Conservation (phyloP, 768 basidiomycete genomes). For the Hericium alpestre region DNA sequence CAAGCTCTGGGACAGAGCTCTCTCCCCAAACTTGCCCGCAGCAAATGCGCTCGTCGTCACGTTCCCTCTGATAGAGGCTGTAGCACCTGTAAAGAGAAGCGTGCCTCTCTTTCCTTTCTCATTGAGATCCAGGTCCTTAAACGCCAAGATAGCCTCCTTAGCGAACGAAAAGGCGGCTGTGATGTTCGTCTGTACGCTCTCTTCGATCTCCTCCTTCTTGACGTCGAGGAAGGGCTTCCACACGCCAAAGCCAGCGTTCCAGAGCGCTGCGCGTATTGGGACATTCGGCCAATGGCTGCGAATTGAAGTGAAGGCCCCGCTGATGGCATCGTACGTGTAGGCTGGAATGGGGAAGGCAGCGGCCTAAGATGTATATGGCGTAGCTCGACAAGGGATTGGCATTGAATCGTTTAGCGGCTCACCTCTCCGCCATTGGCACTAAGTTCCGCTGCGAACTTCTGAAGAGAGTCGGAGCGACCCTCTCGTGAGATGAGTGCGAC, state of each 20-base stretch:
- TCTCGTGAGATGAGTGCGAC: conserved; percentile 31
- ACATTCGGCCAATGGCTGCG: conserved; percentile 20
- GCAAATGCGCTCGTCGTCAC: conserved; percentile 28
- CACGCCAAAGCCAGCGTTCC: conserved; percentile 26
- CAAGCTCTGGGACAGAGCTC: conserved; percentile 33
- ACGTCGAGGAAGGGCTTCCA: conserved; percentile 31
- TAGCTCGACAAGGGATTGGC: neutral
- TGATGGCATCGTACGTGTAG: conserved; percentile 23
- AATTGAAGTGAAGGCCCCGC: conserved; percentile 24
- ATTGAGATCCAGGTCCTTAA: conserved; percentile 22
- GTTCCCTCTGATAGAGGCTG: conserved; percentile 30
- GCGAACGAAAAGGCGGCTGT: conserved; percentile 31
- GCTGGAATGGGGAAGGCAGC: conserved; percentile 26
- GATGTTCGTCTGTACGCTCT: conserved; percentile 23
- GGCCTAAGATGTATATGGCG: conserved; percentile 17
- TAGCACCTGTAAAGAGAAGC: conserved; percentile 35
- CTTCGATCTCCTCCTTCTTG: conserved; percentile 25
- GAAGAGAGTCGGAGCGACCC: conserved; percentile 18
- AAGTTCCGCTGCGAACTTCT: conserved; percentile 24
- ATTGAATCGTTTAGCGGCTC: neutral
- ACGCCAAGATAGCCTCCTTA: conserved; percentile 22
- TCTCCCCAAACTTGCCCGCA: conserved; percentile 29
- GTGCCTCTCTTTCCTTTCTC: conserved; percentile 27
- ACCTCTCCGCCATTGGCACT: conserved; percentile 27
- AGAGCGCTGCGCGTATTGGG: conserved; percentile 30